A percentile compares a stretch with the other conserved stretches of the same genome.
Conservation (phyloP, 306 rosid species). For the cucumber (Cucumis sativus) region DNA sequence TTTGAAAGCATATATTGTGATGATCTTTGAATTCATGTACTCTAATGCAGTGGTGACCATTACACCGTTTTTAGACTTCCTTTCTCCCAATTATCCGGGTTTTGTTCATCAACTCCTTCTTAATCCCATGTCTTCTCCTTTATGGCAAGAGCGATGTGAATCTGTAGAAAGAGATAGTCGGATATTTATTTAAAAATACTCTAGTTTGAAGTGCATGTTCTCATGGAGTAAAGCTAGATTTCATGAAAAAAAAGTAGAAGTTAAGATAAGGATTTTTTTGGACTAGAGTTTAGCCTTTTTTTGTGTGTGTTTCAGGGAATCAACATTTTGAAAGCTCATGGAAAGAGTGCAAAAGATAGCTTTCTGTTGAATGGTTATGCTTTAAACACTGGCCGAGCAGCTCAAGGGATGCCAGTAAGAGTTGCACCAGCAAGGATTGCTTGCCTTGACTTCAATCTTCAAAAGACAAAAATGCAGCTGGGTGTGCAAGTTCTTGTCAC, state of each 20-base stretch:
- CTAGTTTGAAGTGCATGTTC: background rate
- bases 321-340: slow-evolving; percentile 93
- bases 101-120: background rate
- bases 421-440: slow-evolving; percentile 93
- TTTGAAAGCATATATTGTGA: too few relatives aligned
- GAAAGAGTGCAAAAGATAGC: slow-evolving; percentile 89
- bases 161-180: background rate
- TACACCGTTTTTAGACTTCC: too few relatives aligned
- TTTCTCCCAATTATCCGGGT: too few relatives aligned
- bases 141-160: background rate
- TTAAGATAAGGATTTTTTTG: background rate
- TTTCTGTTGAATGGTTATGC: slow-evolving; percentile 91
- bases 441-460: slow-evolving; percentile 96
- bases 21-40: too few relatives aligned
- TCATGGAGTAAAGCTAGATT: background rate
- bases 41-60: too few relatives aligned
- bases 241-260: background rate
- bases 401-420: slow-evolving; percentile 95
- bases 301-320: slow-evolving; percentile 46
- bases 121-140: background rate
- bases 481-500: slow-evolving; percentile 86
- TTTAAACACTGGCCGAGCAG: slow-evolving; percentile 85
- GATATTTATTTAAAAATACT: background rate
- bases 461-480: slow-evolving; percentile 98
- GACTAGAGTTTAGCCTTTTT: background rate